Evolutionary conservation across 768 basidiomycete genomes (phyloP).

Genomic region (Mycena latifolia): DNA sequence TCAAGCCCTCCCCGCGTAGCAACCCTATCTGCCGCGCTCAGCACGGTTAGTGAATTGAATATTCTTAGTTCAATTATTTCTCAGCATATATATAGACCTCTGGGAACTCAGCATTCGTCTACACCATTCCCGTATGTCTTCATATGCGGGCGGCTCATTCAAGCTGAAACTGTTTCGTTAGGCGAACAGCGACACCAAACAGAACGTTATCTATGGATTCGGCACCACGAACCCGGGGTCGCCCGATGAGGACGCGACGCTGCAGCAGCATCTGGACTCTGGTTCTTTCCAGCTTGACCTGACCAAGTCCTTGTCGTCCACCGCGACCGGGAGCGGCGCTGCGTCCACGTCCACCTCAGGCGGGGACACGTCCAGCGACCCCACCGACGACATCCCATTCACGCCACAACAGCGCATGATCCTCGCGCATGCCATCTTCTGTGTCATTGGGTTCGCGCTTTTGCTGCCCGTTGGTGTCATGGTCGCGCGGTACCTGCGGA

Average conservation of each 20-base stretch:
- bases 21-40: constrained; percentile 49
- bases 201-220: constrained; percentile 72
- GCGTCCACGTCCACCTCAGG: constrained; percentile 37
- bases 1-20: constrained; percentile 65
- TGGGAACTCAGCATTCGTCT: constrained; percentile 61
- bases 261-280: constrained; percentile 61
- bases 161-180: constrained; percentile 35
- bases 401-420: constrained; percentile 62
- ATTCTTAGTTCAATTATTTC: background rate
- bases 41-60: constrained; percentile 52
- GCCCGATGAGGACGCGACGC: constrained; percentile 55
- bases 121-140: constrained; percentile 60
- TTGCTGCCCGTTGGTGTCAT: constrained; percentile 67
- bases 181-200: constrained; percentile 56
- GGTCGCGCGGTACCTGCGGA: constrained; percentile 66
- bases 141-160: constrained; percentile 1
- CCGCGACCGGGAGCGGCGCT: constrained; percentile 27
- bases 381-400: constrained; percentile 50
- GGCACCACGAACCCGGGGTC: constrained; percentile 62
- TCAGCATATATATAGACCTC: constrained; percentile 47
- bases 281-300: constrained; percentile 62
- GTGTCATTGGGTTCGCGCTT: constrained; percentile 62
- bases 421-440: constrained; percentile 67
- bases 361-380: constrained; percentile 18
- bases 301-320: constrained; percentile 47